phyloP scores from a whole-genome alignment of 345 rosid genomes.

The Ceriops tagal region DNA sequence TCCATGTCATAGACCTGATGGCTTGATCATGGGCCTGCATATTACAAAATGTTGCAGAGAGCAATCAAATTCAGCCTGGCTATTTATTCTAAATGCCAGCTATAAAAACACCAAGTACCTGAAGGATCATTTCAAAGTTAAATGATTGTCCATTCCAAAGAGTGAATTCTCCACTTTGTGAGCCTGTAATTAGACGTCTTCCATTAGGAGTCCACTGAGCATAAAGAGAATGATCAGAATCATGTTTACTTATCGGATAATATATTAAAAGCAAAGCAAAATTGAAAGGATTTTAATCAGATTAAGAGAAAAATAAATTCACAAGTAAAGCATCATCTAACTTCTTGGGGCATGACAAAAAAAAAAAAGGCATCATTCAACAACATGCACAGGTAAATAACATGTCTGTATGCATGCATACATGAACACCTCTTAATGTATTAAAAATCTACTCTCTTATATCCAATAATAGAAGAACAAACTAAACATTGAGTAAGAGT shows the following conservation, averaged over 20 bases:
- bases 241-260: not conserved
- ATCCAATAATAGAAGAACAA: no score
- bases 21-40: slow-evolving; percentile 96
- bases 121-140: slow-evolving; percentile 96
- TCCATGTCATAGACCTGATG: slow-evolving; percentile 96
- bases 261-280: not conserved
- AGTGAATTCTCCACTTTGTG: slow-evolving; percentile 97
- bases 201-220: slow-evolving; percentile 96
- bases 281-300: not conserved
- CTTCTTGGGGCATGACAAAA: no score
- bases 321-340: not conserved
- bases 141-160: slow-evolving; percentile 99
- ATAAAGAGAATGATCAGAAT: slow-evolving; percentile 30
- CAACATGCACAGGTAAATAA: no score
- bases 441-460: no score
- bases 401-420: no score
- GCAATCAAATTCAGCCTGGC: slow-evolving; percentile 8
- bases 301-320: not conserved
- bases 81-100: not conserved
- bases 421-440: no score
- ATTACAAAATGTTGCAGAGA: slow-evolving; percentile 8
- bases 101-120: slow-evolving; percentile 39
- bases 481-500: no score
- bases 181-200: slow-evolving; percentile 92
- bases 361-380: no score